Conservation (phyloP, 2,329 filamentous ascomycete species). For the Penicillium sp. region DNA sequence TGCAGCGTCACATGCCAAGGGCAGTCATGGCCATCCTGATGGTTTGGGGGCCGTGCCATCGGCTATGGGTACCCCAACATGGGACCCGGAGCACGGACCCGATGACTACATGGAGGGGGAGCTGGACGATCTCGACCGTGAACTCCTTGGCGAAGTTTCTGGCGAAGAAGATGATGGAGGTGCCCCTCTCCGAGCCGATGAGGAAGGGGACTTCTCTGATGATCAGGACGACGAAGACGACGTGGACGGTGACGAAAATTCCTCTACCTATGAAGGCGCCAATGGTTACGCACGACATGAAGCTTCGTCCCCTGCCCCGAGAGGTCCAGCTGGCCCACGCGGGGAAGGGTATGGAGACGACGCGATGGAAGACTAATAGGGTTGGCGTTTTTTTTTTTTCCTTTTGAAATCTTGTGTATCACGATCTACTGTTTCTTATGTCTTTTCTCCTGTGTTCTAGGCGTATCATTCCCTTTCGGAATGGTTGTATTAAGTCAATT, state of each 20-base stretch:
- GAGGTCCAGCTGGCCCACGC: constrained; percentile 18
- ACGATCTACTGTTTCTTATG: constrained; percentile 12
- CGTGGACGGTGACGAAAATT: constrained; percentile 30
- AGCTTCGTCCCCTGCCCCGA: constrained; percentile 30
- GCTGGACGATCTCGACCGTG: constrained; percentile 41
- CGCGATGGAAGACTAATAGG: constrained; percentile 30
- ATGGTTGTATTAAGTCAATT: constrained; percentile 4
- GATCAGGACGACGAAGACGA: constrained; percentile 38
- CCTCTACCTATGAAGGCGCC: constrained; percentile 33
- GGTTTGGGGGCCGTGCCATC: constrained; percentile 17
- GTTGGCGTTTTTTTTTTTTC: not conserved
- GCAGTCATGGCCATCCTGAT: constrained; percentile 24
- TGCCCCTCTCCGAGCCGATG: constrained; percentile 22
- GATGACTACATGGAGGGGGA: constrained; percentile 36
- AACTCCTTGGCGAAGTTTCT: constrained; percentile 38
- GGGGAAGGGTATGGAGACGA: constrained; percentile 30
- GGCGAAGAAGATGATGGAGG: constrained; percentile 35
- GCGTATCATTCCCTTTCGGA: not conserved
- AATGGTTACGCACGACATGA: constrained; percentile 37
- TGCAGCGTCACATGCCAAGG: constrained; percentile 28
- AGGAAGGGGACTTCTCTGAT: constrained; percentile 34
- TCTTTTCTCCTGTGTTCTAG: constrained; percentile 4
- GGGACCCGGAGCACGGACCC: constrained; percentile 24
- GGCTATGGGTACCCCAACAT: constrained; percentile 26
- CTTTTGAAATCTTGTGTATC: constrained; percentile 11